These are phyloP conservation scores for Blastomyces gilchristii DNA, from an alignment of 2,329 filamentous ascomycete species.

Conservation along the genomic window DNA sequence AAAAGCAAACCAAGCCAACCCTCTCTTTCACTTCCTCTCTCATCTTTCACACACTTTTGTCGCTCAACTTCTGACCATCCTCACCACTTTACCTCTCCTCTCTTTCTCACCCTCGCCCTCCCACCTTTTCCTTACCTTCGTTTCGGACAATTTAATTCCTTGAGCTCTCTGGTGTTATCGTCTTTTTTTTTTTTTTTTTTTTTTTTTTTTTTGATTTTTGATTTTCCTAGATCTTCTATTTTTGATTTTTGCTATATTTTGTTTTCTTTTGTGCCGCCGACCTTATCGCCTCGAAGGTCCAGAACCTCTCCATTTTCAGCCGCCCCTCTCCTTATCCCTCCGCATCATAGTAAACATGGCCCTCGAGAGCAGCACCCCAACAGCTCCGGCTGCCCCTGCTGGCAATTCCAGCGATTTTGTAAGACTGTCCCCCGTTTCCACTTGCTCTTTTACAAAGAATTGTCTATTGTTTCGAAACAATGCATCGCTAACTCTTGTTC, in stretches of 20 bases:
- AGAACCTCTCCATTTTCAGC: background rate
- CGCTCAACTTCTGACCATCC: background rate
- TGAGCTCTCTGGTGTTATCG: background rate
- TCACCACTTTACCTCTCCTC: background rate
- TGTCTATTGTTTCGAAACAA: conserved; percentile 6
- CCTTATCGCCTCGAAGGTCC: background rate
- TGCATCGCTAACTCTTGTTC: conserved; percentile 21
- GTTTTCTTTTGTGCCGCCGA: background rate
- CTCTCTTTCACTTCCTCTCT: background rate
- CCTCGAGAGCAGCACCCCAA: conserved; percentile 12
- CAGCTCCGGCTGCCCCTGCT: conserved; percentile 30
- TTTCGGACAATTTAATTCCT: background rate
- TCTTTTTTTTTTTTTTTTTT: background rate
- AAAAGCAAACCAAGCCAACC: background rate
- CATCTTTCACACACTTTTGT: background rate
- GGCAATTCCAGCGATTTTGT: conserved; percentile 96
- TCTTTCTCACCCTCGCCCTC: conserved; percentile 9
- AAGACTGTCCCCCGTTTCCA: conserved; percentile 38
- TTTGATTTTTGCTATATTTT: background rate
- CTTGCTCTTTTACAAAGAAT: background rate
- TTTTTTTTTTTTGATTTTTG: background rate
- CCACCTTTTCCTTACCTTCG: background rate
- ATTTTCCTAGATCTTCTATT: background rate
- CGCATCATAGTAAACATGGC: conserved; percentile 2
- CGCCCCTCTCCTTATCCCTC: conserved; percentile 2